Base-by-base conservation (phyloP, 352 stramenopile species). In the Chrysophaeum taylorii region DNA sequence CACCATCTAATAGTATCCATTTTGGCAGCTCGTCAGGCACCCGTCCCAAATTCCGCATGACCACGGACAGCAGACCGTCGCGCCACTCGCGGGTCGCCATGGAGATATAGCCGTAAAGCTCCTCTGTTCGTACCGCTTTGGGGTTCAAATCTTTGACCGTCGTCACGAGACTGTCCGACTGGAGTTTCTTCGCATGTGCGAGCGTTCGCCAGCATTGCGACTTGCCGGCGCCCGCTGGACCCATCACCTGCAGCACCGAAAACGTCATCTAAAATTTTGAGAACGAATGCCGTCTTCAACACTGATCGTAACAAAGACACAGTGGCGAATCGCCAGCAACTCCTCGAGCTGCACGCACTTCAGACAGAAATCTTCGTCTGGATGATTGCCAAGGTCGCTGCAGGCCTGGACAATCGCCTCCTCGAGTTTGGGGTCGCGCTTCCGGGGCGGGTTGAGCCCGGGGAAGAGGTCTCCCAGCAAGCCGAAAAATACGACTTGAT, bases 281-380 rank as follows among this genome's bases (percentile, higher is more conserved):
- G n/a, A n/a, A n/a, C n/a, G n/a, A n/a, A n/a, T n/a, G n/a, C n/a
- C n/a, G n/a, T n/a, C n/a, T n/a, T n/a, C n/a, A n/a, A n/a, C n/a
- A n/a, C n/a, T n/a, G n/a, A n/a, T n/a, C n/a, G n/a, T n/a, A n/a
- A 98, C 82, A 72, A 98, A 97, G 0, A 98, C 92, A 67, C 89
- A 97, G 73, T 98, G 93, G 27, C 93, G 88, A 73, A 98, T 95
- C 45, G 86, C 90, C 1, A 97, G 75, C 38, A 97, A 69, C 54
- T 98, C 93, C 12, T 94, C 86, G 0, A 97, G 82, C 74, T 98
- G 90, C 2, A 97, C 90, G 37, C 96, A 89, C 71, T 97, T 97
- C 9, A 96, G 80, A 1, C 88, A 82, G 64, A 98, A 97, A 9
- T 84, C 78, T 33, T 95, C 89, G 64, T 97, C 88, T 16, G 91